Percentiles rank a stretch among this genome's conserved stretches.
Conservation (phyloP, 2,329 filamentous ascomycete genomes). For the Pyrenophora tritici-repentis region DNA sequence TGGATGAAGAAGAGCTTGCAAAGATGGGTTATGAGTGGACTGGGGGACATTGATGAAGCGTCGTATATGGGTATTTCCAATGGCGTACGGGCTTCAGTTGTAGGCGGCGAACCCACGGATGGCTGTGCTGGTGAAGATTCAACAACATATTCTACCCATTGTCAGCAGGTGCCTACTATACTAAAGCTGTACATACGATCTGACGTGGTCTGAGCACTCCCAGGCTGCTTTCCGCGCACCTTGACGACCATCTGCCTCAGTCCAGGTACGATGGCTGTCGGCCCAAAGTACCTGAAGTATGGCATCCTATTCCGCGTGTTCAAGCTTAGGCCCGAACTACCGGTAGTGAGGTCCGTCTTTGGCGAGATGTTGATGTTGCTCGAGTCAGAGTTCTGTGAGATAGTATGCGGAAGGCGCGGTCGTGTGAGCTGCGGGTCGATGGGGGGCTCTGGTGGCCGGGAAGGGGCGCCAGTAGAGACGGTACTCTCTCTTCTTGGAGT, state of each 20-base stretch:
- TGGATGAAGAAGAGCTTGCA: conserved; percentile 81
- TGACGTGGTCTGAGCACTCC: conserved; percentile 63
- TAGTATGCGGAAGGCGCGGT: conserved; percentile 28
- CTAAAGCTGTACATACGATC: conserved; percentile 39
- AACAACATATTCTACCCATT: conserved; percentile 24
- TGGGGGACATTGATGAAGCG: conserved; percentile 71
- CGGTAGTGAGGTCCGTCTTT: conserved; percentile 27
- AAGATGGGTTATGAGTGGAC: conserved; percentile 74
- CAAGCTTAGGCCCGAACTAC: conserved; percentile 42
- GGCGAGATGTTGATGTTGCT: conserved; percentile 19
- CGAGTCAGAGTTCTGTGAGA: conserved; percentile 32
- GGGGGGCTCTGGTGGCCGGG: conserved; percentile 25
- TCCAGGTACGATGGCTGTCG: conserved; percentile 86
- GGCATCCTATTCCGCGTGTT: conserved; percentile 71
- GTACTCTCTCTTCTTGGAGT: conserved; percentile 23
- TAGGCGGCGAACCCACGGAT: conserved; percentile 34
- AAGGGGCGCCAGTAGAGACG: conserved; percentile 14
- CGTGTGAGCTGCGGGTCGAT: conserved; percentile 33
- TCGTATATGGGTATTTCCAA: conserved; percentile 72
- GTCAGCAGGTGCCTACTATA: conserved; percentile 2
- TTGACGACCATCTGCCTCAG: conserved; percentile 92
- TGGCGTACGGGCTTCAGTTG: conserved; percentile 49
- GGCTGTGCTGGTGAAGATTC: conserved; percentile 45
- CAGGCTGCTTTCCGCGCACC: conserved; percentile 68
- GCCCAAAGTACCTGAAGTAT: conserved; percentile 89